Evolutionary conservation across 2,329 filamentous ascomycete genomes (phyloP), one percentile per base, ranked within the genome.

Genomic region (Mycogone perniciosa): DNA sequence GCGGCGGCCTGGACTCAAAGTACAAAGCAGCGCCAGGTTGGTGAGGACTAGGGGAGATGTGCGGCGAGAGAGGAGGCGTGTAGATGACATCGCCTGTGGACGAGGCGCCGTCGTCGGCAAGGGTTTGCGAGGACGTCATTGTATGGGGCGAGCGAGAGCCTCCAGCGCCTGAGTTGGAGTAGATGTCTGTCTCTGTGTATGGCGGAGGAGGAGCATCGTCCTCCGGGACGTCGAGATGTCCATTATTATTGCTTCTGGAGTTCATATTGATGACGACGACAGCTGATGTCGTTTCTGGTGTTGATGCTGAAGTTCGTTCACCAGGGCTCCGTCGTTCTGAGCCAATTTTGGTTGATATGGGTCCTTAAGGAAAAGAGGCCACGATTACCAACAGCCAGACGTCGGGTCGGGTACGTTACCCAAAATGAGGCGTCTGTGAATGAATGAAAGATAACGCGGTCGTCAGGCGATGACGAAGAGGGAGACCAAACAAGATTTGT

Each of bases 121-220:
- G 51, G 54, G 55, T 62, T 58, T 62, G 52, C 48, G 59, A 57
- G 42, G 58, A 46, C 8, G 60, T 9, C 49, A 55, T 31, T 48
- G 57, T 41, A 33, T 34, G 56, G 46, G 57, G 57, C 58, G 61
- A 62, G 46, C 56, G 59, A 50, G 49, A 53, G 50, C 57, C 59
- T 6, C 13, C 44, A 13, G 35, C 13, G 31, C 67, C 67, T 4
- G 74, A 65, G 45, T 60, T 68, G 10, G 76, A 79, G 65, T 74
- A 78, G 35, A 78, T 72, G 60, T 82, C 79, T 11, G 76, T 80
- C 62, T 80, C 78, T 37, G 74, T 74, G 58, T 82, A 82, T 5
- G 80, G 79, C 4, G 78, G 77, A 39, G 78, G 79, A 20, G 78
- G 76, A 6, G 64, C 60, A 52, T 76, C 69, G 50, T 71, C 65